Conservation (phyloP, 768 basidiomycete genomes). For the Leccinum broughii region DNA sequence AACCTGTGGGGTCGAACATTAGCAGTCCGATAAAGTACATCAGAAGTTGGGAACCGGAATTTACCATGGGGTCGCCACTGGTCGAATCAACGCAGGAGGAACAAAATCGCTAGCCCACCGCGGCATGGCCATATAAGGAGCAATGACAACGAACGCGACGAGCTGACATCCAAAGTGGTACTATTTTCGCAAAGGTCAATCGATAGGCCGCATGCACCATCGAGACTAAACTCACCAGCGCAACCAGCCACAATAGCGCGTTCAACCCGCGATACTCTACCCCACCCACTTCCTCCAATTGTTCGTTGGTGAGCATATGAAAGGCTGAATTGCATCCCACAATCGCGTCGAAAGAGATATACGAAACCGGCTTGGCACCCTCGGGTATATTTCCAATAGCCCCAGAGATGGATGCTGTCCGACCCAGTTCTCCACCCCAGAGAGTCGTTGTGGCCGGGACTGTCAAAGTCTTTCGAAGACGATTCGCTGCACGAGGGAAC, state of each 20-base stretch:
- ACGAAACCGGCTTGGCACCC: conserved; percentile 62
- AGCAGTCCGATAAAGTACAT: neutral
- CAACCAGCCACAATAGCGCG: conserved; percentile 79
- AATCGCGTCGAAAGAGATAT: conserved; percentile 81
- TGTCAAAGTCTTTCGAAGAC: conserved; percentile 69
- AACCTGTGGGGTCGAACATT: conserved; percentile 52
- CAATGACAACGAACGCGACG: conserved; percentile 68
- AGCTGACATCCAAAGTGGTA: conserved; percentile 79
- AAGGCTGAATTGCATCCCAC: conserved; percentile 85
- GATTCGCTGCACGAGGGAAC: conserved; percentile 63
- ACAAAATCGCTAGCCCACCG: conserved; percentile 63
- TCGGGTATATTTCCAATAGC: conserved; percentile 25
- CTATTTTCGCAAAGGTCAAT: conserved; percentile 38
- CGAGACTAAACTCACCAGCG: conserved; percentile 49
- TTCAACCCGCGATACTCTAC: conserved; percentile 89
- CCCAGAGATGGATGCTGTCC: conserved; percentile 22
- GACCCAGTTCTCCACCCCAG: conserved; percentile 30
- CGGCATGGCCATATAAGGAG: conserved; percentile 69
- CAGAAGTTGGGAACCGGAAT: conserved; percentile 6
- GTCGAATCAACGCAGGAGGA: conserved; percentile 55
- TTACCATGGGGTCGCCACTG: conserved; percentile 67
- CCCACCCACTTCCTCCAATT: conserved; percentile 92
- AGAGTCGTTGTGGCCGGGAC: conserved; percentile 75
- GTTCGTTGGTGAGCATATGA: conserved; percentile 67
- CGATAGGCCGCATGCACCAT: neutral